phyloP scores from a whole-genome alignment of 495 filamentous ascomycete species.

The Penicillium maclennaniae region DNA sequence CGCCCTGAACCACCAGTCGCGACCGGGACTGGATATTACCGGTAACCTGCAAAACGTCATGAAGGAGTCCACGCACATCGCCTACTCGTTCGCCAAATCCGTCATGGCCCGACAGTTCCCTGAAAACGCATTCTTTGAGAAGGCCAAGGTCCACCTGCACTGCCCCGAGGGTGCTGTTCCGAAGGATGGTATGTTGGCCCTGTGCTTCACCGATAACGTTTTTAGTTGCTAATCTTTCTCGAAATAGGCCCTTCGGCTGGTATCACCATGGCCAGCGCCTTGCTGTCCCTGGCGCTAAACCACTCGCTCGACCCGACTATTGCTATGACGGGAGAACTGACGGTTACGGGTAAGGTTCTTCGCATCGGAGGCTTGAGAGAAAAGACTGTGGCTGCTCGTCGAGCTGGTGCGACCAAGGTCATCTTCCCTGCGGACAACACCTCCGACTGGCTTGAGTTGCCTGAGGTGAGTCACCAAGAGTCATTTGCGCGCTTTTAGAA shows the following conservation, averaged over 20 bases:
- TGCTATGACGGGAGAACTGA: slow-evolving; percentile 98
- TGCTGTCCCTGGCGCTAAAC: slow-evolving; percentile 80
- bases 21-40: slow-evolving; percentile 79
- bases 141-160: slow-evolving; percentile 92
- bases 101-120: slow-evolving; percentile 78
- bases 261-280: slow-evolving; percentile 92
- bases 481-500: neutral
- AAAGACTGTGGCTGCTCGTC: slow-evolving; percentile 96
- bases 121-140: slow-evolving; percentile 92
- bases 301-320: slow-evolving; percentile 75
- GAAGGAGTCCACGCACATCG: slow-evolving; percentile 93
- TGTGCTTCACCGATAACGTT: neutral
- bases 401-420: slow-evolving; percentile 90
- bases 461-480: slow-evolving; percentile 60
- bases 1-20: slow-evolving; percentile 63
- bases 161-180: slow-evolving; percentile 95
- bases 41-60: slow-evolving; percentile 95
- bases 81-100: slow-evolving; percentile 94
- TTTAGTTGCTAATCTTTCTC: slow-evolving; percentile 16
- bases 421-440: slow-evolving; percentile 94
- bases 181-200: slow-evolving; percentile 68
- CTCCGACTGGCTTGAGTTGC: slow-evolving; percentile 96
- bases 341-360: slow-evolving; percentile 94
- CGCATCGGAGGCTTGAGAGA: slow-evolving; percentile 94
- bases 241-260: slow-evolving; percentile 74